Percentiles rank a stretch among this genome's conserved stretches.
Conservation (phyloP, 1,284 basidiomycete genomes). For the Boletellus deceptivus region DNA sequence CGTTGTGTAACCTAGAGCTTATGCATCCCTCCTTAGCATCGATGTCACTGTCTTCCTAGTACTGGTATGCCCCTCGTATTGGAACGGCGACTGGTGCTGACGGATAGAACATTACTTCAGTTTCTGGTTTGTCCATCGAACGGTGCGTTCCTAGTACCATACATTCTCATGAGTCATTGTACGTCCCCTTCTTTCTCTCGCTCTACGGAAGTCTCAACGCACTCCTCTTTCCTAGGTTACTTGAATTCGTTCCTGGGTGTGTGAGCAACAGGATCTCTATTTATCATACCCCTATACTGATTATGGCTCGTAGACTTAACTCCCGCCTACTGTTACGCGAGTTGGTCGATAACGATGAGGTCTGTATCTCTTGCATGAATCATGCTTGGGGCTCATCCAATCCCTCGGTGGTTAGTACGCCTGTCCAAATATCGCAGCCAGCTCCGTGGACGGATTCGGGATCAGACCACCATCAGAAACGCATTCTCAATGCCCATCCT, state of each 20-base stretch:
- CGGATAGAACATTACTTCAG: conserved; percentile 3
- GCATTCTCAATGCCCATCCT: conserved; percentile 12
- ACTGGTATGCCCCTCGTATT: conserved; percentile 15
- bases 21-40: conserved; percentile 10
- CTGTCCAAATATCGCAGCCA: conserved; percentile 24
- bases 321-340: conserved; percentile 31
- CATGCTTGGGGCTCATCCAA: neutral
- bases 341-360: conserved; percentile 28
- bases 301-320: conserved; percentile 20
- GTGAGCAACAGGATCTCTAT: conserved; percentile 13
- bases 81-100: neutral
- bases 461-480: conserved; percentile 8
- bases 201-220: neutral
- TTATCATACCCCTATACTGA: neutral
- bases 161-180: conserved; percentile 36
- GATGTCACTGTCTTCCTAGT: conserved; percentile 33
- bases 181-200: neutral
- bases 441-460: conserved; percentile 24
- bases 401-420: conserved; percentile 10
- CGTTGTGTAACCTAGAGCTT: neutral
- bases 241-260: conserved; percentile 35
- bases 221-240: conserved; percentile 24
- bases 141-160: conserved; percentile 32
- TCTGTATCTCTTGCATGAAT: conserved; percentile 3
- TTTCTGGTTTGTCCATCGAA: conserved; percentile 33